Evolutionary conservation across 805 yeast genomes (phyloP).

Genomic region (Candida maltosa): DNA sequence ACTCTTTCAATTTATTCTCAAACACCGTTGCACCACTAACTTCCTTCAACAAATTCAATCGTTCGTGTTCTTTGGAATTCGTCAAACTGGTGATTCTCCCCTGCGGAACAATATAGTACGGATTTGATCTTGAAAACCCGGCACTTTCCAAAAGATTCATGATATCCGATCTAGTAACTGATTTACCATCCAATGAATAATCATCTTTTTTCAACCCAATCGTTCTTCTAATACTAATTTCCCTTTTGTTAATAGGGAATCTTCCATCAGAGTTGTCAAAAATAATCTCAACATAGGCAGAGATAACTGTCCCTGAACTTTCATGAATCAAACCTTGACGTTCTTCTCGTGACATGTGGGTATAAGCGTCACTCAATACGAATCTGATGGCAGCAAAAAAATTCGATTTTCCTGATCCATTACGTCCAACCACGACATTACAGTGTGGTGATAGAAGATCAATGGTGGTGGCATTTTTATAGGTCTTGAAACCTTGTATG

Average conservation of each 20-base stretch:
- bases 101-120: constrained; percentile 96
- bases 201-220: constrained; percentile 93
- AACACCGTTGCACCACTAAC: constrained; percentile 94
- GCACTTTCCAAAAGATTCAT: constrained; percentile 84
- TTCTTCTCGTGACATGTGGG: constrained; percentile 79
- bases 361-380: constrained; percentile 86
- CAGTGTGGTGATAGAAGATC: constrained; percentile 76
- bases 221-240: constrained; percentile 77
- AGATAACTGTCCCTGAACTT: constrained; percentile 85
- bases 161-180: constrained; percentile 77
- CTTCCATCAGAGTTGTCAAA: constrained; percentile 80
- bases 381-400: constrained; percentile 93
- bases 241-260: constrained; percentile 66
- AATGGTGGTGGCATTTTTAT: constrained; percentile 75
- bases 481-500: constrained; percentile 92
- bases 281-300: constrained; percentile 87
- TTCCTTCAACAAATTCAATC: constrained; percentile 76
- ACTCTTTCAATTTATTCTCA: constrained; percentile 75
- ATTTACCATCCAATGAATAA: constrained; percentile 75
- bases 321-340: constrained; percentile 85
- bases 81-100: constrained; percentile 88
- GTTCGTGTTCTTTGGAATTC: constrained; percentile 81
- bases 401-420: constrained; percentile 96
- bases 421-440: constrained; percentile 83
- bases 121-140: constrained; percentile 86